Conservation (phyloP, 495 filamentous ascomycete genomes). For the Podospora fimiseda region DNA sequence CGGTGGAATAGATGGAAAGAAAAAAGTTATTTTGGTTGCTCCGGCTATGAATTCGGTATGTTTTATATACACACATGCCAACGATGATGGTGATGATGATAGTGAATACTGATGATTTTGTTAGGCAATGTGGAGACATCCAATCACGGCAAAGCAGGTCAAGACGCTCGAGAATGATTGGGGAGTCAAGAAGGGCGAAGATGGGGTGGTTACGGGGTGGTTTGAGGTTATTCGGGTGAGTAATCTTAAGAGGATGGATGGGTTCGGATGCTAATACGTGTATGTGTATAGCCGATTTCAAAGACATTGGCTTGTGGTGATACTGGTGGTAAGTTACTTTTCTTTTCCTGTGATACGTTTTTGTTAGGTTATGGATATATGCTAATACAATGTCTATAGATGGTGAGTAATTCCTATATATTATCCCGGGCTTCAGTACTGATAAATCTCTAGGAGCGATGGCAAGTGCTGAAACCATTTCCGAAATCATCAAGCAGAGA, state of each 20-base stretch:
- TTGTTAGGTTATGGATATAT: not conserved
- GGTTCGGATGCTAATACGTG: too few species aligned
- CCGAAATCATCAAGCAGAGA: slow-evolving; percentile 49
- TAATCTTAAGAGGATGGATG: not conserved
- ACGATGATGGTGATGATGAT: too few species aligned
- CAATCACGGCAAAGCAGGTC: slow-evolving; percentile 67
- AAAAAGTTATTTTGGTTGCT: slow-evolving; percentile 56
- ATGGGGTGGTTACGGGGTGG: slow-evolving; percentile 51
- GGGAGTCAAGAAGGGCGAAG: slow-evolving; percentile 46
- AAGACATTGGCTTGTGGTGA: slow-evolving; percentile 30
- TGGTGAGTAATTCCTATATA: not conserved
- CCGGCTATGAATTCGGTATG: slow-evolving; percentile 34
- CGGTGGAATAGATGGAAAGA: slow-evolving; percentile 48
- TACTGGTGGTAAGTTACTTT: slow-evolving; percentile 19
- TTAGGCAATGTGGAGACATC: slow-evolving; percentile 76
- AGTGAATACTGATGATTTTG: not conserved
- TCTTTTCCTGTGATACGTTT: not conserved
- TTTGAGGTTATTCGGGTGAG: slow-evolving; percentile 59
- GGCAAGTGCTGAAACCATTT: slow-evolving; percentile 79
- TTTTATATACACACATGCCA: too few species aligned
- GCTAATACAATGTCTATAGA: not conserved
- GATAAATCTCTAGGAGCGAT: slow-evolving; percentile 50
- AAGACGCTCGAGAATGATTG: slow-evolving; percentile 65
- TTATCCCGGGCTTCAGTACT: too few species aligned
- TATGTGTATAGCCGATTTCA: not conserved